Percentiles rank a stretch among this genome's conserved stretches.
Evolutionary conservation across 371 early-diverging fungal species (phyloP).

Genomic region (Dipsacomyces acuminosporus): DNA sequence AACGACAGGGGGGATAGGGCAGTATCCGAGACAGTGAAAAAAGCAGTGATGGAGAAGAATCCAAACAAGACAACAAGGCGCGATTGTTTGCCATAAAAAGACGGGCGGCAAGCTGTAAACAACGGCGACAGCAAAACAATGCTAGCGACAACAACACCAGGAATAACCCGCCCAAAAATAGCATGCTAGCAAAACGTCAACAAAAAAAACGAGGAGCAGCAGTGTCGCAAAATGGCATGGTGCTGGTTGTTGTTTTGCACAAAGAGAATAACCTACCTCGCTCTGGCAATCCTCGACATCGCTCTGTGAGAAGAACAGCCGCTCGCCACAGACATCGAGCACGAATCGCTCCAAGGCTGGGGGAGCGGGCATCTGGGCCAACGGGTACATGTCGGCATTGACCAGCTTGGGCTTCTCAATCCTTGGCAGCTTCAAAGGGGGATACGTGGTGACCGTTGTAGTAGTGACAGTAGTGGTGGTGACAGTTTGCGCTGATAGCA

Average conservation of each 20-base stretch:
- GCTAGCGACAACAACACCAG: not conserved
- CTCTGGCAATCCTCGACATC: slow-evolving; percentile 2
- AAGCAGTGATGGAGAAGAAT: too few relatives aligned
- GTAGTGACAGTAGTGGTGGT: slow-evolving; percentile 45
- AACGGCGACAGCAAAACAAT: not conserved
- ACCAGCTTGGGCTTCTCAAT: slow-evolving; percentile 9
- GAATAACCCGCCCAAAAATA: not conserved
- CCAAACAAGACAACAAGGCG: not conserved
- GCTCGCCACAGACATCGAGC: slow-evolving; percentile 29
- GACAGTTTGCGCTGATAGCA: slow-evolving; percentile 37
- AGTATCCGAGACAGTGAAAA: too few relatives aligned
- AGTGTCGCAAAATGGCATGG: not conserved
- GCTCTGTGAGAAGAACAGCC: slow-evolving; percentile 31
- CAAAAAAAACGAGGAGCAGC: too few relatives aligned
- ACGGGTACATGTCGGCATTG: slow-evolving; percentile 27
- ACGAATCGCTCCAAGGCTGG: slow-evolving; percentile 42
- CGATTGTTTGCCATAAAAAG: not conserved
- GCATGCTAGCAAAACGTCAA: too few relatives aligned
- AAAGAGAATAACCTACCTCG: slow-evolving; percentile 2
- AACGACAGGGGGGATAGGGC: too few relatives aligned
- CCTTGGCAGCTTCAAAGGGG: slow-evolving; percentile 32
- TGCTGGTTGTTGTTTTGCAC: too few relatives aligned
- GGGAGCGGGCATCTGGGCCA: slow-evolving; percentile 24
- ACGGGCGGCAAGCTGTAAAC: not conserved
- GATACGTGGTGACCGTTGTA: slow-evolving; percentile 36